phyloP scores from a whole-genome alignment of 306 rosid species.

The Abrus precatorius region DNA sequence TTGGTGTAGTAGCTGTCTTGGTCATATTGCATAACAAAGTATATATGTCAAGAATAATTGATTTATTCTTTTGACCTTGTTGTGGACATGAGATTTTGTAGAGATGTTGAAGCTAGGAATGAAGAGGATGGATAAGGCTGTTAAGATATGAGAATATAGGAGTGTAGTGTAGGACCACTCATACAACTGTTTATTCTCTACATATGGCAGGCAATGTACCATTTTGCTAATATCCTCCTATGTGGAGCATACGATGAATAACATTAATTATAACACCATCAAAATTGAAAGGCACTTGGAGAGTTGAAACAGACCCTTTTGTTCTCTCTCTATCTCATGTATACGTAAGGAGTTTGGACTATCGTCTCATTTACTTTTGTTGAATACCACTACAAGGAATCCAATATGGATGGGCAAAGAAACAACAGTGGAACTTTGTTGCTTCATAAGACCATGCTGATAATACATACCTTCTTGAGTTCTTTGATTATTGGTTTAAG shows the following conservation, averaged over 20 bases:
- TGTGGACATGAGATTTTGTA: constrained; percentile 40
- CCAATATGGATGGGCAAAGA: constrained; percentile 44
- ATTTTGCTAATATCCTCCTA: constrained; percentile 21
- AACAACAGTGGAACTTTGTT: neutral
- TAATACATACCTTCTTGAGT: neutral
- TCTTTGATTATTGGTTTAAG: constrained; percentile 15
- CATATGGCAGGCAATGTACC: constrained; percentile 36
- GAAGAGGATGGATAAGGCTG: constrained; percentile 49
- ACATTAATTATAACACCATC: constrained; percentile 55
- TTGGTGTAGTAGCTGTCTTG: constrained; percentile 30
- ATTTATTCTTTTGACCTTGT: constrained; percentile 35
- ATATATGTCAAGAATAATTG: constrained; percentile 15
- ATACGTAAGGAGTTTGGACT: constrained; percentile 1
- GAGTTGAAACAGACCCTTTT: constrained; percentile 40
- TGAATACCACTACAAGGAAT: constrained; percentile 36
- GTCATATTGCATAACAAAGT: constrained; percentile 21
- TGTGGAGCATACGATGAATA: constrained; percentile 44
- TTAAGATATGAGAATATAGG: constrained; percentile 18
- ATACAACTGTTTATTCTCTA: constrained; percentile 57
- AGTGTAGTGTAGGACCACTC: constrained; percentile 52
- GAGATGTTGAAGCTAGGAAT: constrained; percentile 40
- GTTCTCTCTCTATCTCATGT: constrained; percentile 41
- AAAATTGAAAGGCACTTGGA: constrained; percentile 38
- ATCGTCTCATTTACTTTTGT: constrained; percentile 5
- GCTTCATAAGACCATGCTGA: constrained; percentile 21